A percentile compares a stretch with the other conserved stretches of the same genome.
Evolutionary conservation across 192 early-diverging fungal species (phyloP).

Genomic region (Lobosporangium transversale): DNA sequence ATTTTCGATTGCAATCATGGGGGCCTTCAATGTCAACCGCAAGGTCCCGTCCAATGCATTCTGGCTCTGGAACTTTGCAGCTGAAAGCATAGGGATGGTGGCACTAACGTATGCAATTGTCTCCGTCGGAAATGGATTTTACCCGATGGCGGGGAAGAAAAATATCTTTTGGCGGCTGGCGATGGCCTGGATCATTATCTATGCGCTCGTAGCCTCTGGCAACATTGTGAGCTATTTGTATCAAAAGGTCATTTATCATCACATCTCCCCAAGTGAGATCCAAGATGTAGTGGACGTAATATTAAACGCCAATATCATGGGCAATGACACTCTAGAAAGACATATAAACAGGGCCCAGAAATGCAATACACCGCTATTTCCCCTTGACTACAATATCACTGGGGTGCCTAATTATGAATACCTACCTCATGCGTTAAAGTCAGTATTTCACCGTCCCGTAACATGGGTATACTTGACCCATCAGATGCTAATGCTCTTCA

Average conservation of each 20-base stretch:
- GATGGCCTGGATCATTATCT: constrained; percentile 11
- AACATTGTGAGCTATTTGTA: constrained; percentile 11
- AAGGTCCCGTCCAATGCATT: not conserved
- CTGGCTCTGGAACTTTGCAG: constrained; percentile 39
- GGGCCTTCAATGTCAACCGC: not conserved
- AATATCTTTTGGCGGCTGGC: constrained; percentile 25
- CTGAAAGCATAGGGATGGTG: constrained; percentile 17
- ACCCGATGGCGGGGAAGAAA: constrained; percentile 20
- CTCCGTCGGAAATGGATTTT: constrained; percentile 35
- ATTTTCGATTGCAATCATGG: constrained; percentile 9
- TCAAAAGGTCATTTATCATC: constrained; percentile 6
- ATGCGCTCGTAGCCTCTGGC: constrained; percentile 8
- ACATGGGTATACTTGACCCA: constrained; percentile 2
- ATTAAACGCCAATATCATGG: not conserved
- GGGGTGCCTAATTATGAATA: constrained; percentile 11
- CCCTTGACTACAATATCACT: not conserved
- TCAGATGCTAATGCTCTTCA: constrained; percentile 26
- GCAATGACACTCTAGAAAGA: no score
- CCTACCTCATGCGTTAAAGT: not conserved
- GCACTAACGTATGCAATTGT: constrained; percentile 20
- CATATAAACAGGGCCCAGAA: not conserved
- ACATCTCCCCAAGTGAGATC: not conserved
- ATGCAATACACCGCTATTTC: not conserved
- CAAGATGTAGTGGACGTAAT: not conserved
- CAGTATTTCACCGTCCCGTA: constrained; percentile 4